Base-by-base conservation (phyloP, 108 stramenopile genomes). In the Stephanodiscus minutulus region DNA sequence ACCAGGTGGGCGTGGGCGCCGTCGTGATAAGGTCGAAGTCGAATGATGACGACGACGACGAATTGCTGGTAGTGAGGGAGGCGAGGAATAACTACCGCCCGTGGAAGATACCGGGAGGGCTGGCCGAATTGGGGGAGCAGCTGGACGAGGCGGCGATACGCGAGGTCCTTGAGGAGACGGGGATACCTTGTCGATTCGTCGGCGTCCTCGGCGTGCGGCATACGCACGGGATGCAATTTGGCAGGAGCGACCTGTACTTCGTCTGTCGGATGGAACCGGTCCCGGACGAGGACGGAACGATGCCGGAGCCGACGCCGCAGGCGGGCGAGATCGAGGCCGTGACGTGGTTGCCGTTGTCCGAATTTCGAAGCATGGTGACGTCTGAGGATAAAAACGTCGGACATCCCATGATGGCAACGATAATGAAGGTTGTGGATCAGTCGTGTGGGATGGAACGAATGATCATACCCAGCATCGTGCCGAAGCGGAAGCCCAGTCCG, bases 141-240 rank as follows among this genome's bases (percentile, higher is more conserved):
- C 72, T 97, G 27, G 79, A 84, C 53, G 82, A 83, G 8, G 94
- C 91, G 2, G 94, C 84, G 5, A 59, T 77, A 41, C 74, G 96
- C 20, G 96, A 97, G 77, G 94, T 95, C 2, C 61, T 78, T 66
- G 96, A 97, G 77, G 96, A 97, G 66, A 97, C 96, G 9, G 96
- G 96, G 10, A 87, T 97, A 39, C 52, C 49, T 15, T 78, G 85
- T 27, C 70, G 62, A 0, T 95, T 89, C 65, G 64, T 68, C 7
- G 85, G 80, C 53, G 72, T 97, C 0, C 62, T 97, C 8, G 82
- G 87, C 35, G 88, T 97, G 47, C 87, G 96, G 46, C 96, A 97
- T 53, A 81, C 87, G 6, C 93, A 94, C 57, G 87, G 84, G 31
- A 12, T 86, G 29, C 85, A 89, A 13, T 82, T 91, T 70, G 89